Evolutionary conservation across 768 basidiomycete species (phyloP), one percentile per base, ranked within the genome.

Genomic region (Termitomyces sp.): DNA sequence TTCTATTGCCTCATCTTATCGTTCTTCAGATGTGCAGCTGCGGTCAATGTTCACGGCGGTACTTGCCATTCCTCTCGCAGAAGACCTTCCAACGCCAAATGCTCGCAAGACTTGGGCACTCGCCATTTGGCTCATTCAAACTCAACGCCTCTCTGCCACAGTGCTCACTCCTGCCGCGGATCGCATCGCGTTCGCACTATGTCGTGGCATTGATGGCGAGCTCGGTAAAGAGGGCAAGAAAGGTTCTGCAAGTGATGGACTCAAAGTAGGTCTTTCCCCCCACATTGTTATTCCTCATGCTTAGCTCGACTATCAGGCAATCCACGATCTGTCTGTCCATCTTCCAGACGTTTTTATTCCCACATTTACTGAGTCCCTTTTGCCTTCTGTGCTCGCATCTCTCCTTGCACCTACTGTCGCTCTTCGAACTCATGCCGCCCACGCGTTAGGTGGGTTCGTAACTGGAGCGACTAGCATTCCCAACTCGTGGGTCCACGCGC

Each of bases 201-300:
- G 84, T 53, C 85, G 91, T 46, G 92, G 87, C 27, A 81, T 94
- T 59, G 88, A 89, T 56, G 92, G 92, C 7, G 88, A 93, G 61
- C 81, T 93, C 15, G 92, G 92, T 6, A 91, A 90, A 68, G 92
- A 94, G 69, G 92, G 92, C 11, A 93, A 93, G 76, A 93, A 91
- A 66, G 92, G 92, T 0, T 84, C 91, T 4, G 81, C 78, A 1
- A 87, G 81, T 36, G 91, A 94, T 69, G 89, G 88, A 22, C 77
- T 92, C 48, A 90, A 86, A 81, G 91, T 87, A 67, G 64, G 72
- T 68, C 56, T 54, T 57, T 51, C 45, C 44, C 39, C 36, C 27
- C 50, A 9, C 7, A 57, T 46, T 57, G 16, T 46, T 31, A 47
- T 54, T 50, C 22, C 4, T 15, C 39, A 57, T 51, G 65, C 46